Evolutionary conservation across 2,329 filamentous ascomycete species (phyloP).

Genomic region (Venturia carpophila): DNA sequence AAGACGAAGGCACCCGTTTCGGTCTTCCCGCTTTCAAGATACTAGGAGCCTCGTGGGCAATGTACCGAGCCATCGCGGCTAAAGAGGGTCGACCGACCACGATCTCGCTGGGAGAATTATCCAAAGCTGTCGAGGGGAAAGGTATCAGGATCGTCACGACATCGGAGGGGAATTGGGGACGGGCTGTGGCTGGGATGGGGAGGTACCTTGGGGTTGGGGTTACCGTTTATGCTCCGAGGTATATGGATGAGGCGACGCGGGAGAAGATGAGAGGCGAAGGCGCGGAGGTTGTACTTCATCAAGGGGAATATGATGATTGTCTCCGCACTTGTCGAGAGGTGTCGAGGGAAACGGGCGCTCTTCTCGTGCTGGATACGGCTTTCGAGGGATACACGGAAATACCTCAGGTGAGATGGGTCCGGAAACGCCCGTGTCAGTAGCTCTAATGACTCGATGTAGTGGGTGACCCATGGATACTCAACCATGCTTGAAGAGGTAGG

Average conservation of each 20-base stretch:
- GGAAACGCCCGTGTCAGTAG: not conserved
- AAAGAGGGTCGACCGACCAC: constrained; percentile 39
- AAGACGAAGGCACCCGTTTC: constrained; percentile 62
- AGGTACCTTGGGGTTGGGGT: constrained; percentile 48
- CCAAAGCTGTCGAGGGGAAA: constrained; percentile 26
- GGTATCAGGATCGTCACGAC: constrained; percentile 50
- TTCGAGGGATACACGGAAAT: constrained; percentile 60
- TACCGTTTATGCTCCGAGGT: constrained; percentile 55
- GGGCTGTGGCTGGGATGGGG: constrained; percentile 64
- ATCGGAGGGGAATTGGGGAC: constrained; percentile 70
- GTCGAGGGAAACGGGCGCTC: constrained; percentile 32
- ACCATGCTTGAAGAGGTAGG: constrained; percentile 66
- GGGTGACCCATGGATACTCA: constrained; percentile 70
- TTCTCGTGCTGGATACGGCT: constrained; percentile 62
- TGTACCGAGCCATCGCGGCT: constrained; percentile 49
- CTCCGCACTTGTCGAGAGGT: constrained; percentile 44
- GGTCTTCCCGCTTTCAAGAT: constrained; percentile 73
- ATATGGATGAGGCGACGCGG: constrained; percentile 48
- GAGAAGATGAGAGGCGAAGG: constrained; percentile 54
- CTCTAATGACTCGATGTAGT: constrained; percentile 34
- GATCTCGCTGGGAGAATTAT: constrained; percentile 39
- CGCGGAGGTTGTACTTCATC: constrained; percentile 47
- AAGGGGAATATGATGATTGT: constrained; percentile 57
- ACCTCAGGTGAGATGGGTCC: constrained; percentile 41
- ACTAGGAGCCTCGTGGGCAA: constrained; percentile 68